Evolutionary conservation across 257 asterid genomes (phyloP).

Genomic region (Petunia secreta): DNA sequence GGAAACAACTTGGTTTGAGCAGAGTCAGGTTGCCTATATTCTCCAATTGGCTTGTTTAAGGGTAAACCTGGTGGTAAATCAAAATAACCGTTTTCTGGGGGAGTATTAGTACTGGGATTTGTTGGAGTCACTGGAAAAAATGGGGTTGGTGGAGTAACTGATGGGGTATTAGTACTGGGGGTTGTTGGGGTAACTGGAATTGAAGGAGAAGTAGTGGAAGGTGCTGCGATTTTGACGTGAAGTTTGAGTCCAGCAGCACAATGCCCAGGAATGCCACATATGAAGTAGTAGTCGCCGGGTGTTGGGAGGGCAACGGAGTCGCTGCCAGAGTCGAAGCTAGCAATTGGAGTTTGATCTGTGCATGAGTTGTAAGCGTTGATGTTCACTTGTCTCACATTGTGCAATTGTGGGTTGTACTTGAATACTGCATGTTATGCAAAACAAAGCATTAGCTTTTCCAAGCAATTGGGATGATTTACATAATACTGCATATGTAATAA

Average conservation of each 20-base stretch:
- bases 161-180: not conserved
- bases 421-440: not conserved
- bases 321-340: not conserved
- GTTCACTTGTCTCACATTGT: conserved; percentile 16
- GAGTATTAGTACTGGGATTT: too few species aligned
- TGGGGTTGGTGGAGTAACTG: too few species aligned
- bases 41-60: too few species aligned
- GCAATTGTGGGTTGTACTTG: not conserved
- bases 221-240: not conserved
- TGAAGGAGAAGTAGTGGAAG: too few species aligned
- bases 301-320: not conserved
- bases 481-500: too few species aligned
- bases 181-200: not conserved
- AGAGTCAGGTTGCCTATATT: too few species aligned
- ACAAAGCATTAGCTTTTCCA: not conserved
- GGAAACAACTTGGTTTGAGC: not conserved
- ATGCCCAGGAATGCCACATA: not conserved
- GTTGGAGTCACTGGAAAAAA: too few species aligned
- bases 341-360: not conserved
- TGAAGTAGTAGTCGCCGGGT: not conserved
- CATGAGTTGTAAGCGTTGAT: not conserved
- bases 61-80: too few species aligned
- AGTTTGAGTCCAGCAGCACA: not conserved
- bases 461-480: not conserved
- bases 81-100: too few species aligned